Conservation (phyloP, 805 yeast species). For the Brettanomyces bruxellensis region DNA sequence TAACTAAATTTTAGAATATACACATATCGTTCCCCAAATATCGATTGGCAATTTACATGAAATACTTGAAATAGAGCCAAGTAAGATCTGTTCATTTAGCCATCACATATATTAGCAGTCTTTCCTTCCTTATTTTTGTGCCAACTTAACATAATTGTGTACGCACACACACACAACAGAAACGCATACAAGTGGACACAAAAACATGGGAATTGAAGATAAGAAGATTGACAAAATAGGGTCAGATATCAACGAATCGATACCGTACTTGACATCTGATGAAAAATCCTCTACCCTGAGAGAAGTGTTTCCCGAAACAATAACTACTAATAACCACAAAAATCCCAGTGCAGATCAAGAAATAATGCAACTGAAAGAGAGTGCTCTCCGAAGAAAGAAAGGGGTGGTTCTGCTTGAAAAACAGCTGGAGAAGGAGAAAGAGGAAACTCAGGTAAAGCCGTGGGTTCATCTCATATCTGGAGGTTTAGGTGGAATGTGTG, state of each 20-base stretch:
- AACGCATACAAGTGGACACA: too few species aligned
- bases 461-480: constrained; percentile 89
- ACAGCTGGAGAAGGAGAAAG: constrained; percentile 1
- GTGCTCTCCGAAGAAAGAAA: neutral
- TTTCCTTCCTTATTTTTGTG: too few species aligned
- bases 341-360: constrained; percentile 4
- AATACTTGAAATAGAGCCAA: too few species aligned
- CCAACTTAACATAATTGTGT: too few species aligned
- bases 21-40: too few species aligned
- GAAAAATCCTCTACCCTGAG: constrained; percentile 55
- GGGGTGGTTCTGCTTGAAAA: neutral
- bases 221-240: constrained; percentile 15
- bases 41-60: too few species aligned
- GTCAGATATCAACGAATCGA: constrained; percentile 48
- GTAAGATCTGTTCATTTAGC: too few species aligned
- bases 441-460: constrained; percentile 28
- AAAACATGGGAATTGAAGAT: neutral
- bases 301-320: constrained; percentile 21
- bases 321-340: constrained; percentile 6
- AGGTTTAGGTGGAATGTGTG: constrained; percentile 96
- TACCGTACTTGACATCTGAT: constrained; percentile 60
- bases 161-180: too few species aligned
- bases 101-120: too few species aligned
- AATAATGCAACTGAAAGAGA: neutral
- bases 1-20: too few species aligned